Percentiles rank a stretch among this genome's conserved stretches.
Evolutionary conservation across 768 basidiomycete species (phyloP).

Genomic region (Xerocomellus intermedius): DNA sequence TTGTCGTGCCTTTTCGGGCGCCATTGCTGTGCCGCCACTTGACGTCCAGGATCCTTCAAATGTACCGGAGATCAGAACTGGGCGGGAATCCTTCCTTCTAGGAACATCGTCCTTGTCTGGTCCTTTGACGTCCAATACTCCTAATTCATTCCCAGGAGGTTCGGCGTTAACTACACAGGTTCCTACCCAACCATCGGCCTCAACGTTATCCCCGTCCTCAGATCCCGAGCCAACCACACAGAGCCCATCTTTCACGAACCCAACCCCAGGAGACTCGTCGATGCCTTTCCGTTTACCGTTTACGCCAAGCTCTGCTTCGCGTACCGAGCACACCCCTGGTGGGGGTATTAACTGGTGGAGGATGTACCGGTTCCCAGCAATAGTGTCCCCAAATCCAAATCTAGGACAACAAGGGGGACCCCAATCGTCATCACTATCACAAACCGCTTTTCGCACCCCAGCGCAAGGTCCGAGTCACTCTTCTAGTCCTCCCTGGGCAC

Average conservation of each 20-base stretch:
- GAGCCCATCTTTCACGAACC: slow-evolving; percentile 1
- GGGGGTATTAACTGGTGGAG: slow-evolving; percentile 77
- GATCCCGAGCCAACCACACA: neutral
- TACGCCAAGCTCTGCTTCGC: slow-evolving; percentile 30
- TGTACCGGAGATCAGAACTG: slow-evolving; percentile 9
- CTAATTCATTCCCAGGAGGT: slow-evolving; percentile 6
- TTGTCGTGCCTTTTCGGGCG: slow-evolving; percentile 18
- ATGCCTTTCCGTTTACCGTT: slow-evolving; percentile 34
- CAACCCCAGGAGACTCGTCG: slow-evolving; percentile 15
- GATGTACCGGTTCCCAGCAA: slow-evolving; percentile 77
- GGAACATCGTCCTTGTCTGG: slow-evolving; percentile 14
- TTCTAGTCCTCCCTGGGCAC: slow-evolving; percentile 18
- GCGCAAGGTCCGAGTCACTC: slow-evolving; percentile 22
- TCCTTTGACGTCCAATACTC: slow-evolving; percentile 5
- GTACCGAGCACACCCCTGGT: slow-evolving; percentile 39
- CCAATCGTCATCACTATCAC: slow-evolving; percentile 26
- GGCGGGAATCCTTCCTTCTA: slow-evolving; percentile 10
- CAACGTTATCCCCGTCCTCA: slow-evolving; percentile 1
- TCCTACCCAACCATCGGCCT: slow-evolving; percentile 2
- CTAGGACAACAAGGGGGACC: slow-evolving; percentile 17
- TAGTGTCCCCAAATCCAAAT: slow-evolving; percentile 41
- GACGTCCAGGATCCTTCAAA: slow-evolving; percentile 24
- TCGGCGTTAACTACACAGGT: neutral
- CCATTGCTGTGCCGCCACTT: slow-evolving; percentile 24
- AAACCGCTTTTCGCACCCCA: slow-evolving; percentile 15